phyloP scores from a whole-genome alignment of 208 protist genomes.

The Crithidia bombi region DNA sequence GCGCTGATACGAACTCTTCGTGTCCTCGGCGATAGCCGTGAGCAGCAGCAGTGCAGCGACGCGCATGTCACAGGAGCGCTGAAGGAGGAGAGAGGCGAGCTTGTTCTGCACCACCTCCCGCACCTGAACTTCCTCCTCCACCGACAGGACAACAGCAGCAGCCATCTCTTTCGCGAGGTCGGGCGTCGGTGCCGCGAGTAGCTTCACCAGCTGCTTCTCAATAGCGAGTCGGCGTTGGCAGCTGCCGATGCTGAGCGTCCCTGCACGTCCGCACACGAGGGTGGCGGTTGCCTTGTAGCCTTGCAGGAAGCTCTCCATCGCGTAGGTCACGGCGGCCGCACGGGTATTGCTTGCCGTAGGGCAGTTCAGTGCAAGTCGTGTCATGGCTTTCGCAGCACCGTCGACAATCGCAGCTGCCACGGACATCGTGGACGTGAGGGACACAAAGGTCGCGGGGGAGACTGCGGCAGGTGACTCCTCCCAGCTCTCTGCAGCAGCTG shows the following conservation, averaged over 20 bases:
- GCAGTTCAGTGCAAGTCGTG: slow-evolving; percentile 44
- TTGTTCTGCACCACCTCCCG: slow-evolving; percentile 64
- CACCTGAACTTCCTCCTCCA: slow-evolving; percentile 63
- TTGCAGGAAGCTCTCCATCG: slow-evolving; percentile 41
- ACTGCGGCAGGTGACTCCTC: background rate
- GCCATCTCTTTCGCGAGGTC: slow-evolving; percentile 69
- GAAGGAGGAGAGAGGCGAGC: slow-evolving; percentile 41
- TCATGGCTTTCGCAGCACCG: slow-evolving; percentile 55
- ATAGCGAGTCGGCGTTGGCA: slow-evolving; percentile 56
- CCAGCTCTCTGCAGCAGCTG: background rate
- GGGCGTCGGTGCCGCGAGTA: slow-evolving; percentile 47
- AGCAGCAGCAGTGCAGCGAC: slow-evolving; percentile 73
- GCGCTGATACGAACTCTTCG: slow-evolving; percentile 48
- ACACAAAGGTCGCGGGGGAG: background rate
- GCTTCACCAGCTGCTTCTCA: slow-evolving; percentile 62
- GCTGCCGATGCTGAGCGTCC: slow-evolving; percentile 19
- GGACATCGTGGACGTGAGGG: slow-evolving; percentile 5
- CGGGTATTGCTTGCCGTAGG: slow-evolving; percentile 15
- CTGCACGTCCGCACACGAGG: background rate
- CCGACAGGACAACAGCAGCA: slow-evolving; percentile 64
- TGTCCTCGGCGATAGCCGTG: slow-evolving; percentile 71
- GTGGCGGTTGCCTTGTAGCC: slow-evolving; percentile 35
- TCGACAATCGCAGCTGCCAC: slow-evolving; percentile 46
- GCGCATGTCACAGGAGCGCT: slow-evolving; percentile 62
- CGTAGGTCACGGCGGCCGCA: slow-evolving; percentile 13